Conservation (phyloP, 2,329 filamentous ascomycete genomes). For the Venturia nashicola region DNA sequence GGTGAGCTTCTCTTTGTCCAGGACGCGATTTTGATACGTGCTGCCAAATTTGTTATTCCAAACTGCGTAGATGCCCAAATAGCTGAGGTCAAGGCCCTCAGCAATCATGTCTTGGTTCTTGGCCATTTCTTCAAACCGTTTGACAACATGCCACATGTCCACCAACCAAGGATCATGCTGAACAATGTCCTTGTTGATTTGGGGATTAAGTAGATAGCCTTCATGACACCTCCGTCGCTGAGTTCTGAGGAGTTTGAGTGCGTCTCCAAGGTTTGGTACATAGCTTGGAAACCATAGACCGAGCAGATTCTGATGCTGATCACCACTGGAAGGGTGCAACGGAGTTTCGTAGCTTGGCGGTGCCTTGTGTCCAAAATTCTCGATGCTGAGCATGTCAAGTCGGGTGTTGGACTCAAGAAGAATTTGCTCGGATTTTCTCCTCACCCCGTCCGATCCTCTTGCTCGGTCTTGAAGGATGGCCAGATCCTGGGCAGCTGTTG, state of each 20-base stretch:
- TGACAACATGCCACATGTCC: conserved; percentile 67
- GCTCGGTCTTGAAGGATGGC: conserved; percentile 7
- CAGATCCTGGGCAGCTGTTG: conserved; percentile 17
- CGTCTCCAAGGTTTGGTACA: conserved; percentile 21
- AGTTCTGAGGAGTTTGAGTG: conserved; percentile 24
- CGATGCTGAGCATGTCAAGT: conserved; percentile 17
- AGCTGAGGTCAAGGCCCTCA: conserved; percentile 58
- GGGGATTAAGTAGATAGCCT: conserved; percentile 46
- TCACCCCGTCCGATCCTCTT: neutral
- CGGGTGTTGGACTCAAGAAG: neutral
- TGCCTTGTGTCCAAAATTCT: conserved; percentile 20
- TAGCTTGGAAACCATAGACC: conserved; percentile 23
- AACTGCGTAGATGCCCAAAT: conserved; percentile 59
- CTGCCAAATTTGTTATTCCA: conserved; percentile 58
- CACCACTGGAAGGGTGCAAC: conserved; percentile 17
- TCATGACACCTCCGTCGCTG: conserved; percentile 42
- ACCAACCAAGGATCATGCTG: conserved; percentile 63
- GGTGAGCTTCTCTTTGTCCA: conserved; percentile 19
- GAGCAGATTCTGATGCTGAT: conserved; percentile 25
- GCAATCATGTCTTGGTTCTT: conserved; percentile 58
- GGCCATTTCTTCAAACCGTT: conserved; percentile 51
- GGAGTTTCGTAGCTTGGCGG: conserved; percentile 16
- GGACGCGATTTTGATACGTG: conserved; percentile 23
- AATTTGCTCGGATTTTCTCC: conserved; percentile 7
- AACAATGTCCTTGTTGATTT: conserved; percentile 53